A percentile compares a stretch with the other conserved stretches of the same genome.
These are phyloP conservation scores for Hibiscus trionum DNA, from an alignment of 345 rosid genomes.

Conservation along the genomic window DNA sequence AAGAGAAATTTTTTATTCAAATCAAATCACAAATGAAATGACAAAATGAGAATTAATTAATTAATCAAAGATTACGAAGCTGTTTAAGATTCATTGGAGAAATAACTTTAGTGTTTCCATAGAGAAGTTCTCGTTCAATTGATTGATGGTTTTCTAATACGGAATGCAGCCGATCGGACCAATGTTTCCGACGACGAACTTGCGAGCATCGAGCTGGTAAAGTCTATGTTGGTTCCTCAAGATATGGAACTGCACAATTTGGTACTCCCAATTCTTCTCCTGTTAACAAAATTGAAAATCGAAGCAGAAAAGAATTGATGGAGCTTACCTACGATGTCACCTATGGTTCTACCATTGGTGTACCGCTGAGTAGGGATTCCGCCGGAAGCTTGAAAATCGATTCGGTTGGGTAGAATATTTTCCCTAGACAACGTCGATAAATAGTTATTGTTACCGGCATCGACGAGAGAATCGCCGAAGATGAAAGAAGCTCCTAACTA, in stretches of 20 bases:
- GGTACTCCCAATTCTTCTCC: conserved; percentile 79
- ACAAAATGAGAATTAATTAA: background rate
- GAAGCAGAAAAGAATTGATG: background rate
- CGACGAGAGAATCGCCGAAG: conserved; percentile 85
- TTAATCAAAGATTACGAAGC: conserved; percentile 44
- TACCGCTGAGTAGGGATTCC: conserved; percentile 73
- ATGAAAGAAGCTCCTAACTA: conserved; percentile 64
- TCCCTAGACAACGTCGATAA: conserved; percentile 71
- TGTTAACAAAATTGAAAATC: conserved; percentile 8
- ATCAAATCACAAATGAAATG: background rate
- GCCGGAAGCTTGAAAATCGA: conserved; percentile 68
- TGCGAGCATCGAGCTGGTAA: no score
- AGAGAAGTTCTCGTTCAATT: conserved; percentile 36
- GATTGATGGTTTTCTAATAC: conserved; percentile 8
- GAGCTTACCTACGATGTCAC: conserved; percentile 35
- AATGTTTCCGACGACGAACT: no score
- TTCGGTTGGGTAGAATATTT: conserved; percentile 68
- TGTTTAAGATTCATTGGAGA: conserved; percentile 20
- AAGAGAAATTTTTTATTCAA: background rate
- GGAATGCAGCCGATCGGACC: no score
- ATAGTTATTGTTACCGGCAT: conserved; percentile 83
- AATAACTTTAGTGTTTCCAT: background rate
- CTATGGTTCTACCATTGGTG: conserved; percentile 87
- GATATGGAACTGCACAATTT: conserved; percentile 57
- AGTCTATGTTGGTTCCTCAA: conserved; percentile 32